Evolutionary conservation across 2,329 filamentous ascomycete species (phyloP), one percentile per base, ranked within the genome.

Genomic region (Neonectria punicea): DNA sequence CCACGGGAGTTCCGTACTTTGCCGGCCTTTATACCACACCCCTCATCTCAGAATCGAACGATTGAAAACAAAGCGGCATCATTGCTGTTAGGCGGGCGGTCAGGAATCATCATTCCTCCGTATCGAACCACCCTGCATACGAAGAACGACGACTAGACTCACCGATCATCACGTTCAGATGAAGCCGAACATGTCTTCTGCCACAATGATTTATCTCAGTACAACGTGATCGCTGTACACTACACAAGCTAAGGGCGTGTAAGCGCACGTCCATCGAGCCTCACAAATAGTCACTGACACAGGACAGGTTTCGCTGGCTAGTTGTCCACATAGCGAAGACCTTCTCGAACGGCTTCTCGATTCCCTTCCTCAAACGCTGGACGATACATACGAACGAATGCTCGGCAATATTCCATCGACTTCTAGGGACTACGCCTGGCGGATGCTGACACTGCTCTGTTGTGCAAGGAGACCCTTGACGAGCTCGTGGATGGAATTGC

Each of bases 381-480:
- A 74, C 34, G 68, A 74, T 11, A 75, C 73, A 10, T 76, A 77
- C 47, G 61, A 67, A 14, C 63, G 70, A 49, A 63, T 63, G 39
- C 61, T 63, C 39, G 10, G 22, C 20, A 54, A 47, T 18, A 54
- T 63, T 11, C 47, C 39, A 13, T 28, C 25, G 1, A 22, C 6
- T n/a, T 63, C 47, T 7, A 25, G 11, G 14, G 22, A 36, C 14
- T 53, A 63, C 41, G 41, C 54, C 9, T 49, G 22, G n/a, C 54
- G 39, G n/a, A 47, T 63, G 28, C 41, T 58, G 14, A 32, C 22
- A 6, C 22, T 63, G 16, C 54, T 63, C n/a, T 58, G 55, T 41
- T 63, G 61, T 18, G 20, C 55, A 20, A 54, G 16, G 16, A 43
- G 41, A 16, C 61, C 61, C 2, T 54, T 63, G 13, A 50, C 20